Percentiles rank a stretch among this genome's conserved stretches.
These are phyloP conservation scores for Hypoxylon trugodes DNA, from an alignment of 495 filamentous ascomycete species.

Conservation along the genomic window DNA sequence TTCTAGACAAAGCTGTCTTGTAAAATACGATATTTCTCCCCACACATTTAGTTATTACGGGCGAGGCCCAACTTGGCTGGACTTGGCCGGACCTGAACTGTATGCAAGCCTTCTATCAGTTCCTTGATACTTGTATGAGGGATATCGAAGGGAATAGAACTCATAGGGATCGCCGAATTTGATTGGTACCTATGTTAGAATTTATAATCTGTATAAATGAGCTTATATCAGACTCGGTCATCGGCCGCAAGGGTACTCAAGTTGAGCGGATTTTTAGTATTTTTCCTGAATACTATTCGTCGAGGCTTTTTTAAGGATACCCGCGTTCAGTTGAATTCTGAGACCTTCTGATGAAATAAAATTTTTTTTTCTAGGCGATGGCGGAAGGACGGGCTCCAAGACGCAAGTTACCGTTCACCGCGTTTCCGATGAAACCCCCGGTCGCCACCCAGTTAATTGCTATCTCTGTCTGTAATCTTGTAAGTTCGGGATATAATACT, in stretches of 20 bases:
- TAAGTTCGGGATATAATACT: slow-evolving; percentile 1
- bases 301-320: slow-evolving; percentile 7
- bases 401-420: slow-evolving; percentile 18
- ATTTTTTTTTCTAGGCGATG: slow-evolving; percentile 1
- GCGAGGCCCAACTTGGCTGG: neutral
- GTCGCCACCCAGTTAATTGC: neutral
- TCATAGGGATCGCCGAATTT: neutral
- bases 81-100: neutral
- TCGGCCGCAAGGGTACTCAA: slow-evolving; percentile 28
- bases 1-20: slow-evolving; percentile 2
- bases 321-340: slow-evolving; percentile 6
- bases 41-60: neutral
- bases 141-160: too few species aligned
- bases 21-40: neutral
- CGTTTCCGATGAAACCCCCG: slow-evolving; percentile 17
- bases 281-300: slow-evolving; percentile 17
- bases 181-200: slow-evolving; percentile 11
- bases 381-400: slow-evolving; percentile 9
- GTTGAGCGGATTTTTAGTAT: neutral
- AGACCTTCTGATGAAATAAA: slow-evolving; percentile 9
- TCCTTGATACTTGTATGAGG: neutral
- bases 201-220: slow-evolving; percentile 30
- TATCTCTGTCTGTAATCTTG: neutral
- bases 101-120: neutral
- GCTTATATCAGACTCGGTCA: slow-evolving; percentile 17